Percentiles rank a stretch among this genome's conserved stretches.
These are phyloP conservation scores for Isatis lusitanica DNA, from an alignment of 441 rosid genomes.

Conservation along the genomic window DNA sequence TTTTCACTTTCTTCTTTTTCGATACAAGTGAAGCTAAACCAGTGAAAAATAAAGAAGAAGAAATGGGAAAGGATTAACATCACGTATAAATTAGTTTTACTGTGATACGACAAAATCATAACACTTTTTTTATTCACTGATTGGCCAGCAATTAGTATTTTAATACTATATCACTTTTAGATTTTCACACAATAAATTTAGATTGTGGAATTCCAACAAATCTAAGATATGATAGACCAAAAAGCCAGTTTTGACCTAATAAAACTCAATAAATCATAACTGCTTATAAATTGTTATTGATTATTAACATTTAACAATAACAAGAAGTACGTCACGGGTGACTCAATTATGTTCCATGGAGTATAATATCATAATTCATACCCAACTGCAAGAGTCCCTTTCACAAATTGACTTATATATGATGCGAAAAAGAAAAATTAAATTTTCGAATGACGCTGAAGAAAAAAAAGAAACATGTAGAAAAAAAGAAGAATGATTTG, in stretches of 20 bases:
- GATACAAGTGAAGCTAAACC: slow-evolving; percentile 17
- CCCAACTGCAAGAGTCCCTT: slow-evolving; percentile 11
- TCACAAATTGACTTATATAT: slow-evolving; percentile 12
- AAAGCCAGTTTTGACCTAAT: not conserved
- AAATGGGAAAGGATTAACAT: not conserved
- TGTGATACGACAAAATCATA: slow-evolving; percentile 3
- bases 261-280: not conserved
- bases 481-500: not conserved
- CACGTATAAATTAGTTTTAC: not conserved
- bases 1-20: slow-evolving; percentile 34
- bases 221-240: not conserved
- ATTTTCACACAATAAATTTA: not conserved
- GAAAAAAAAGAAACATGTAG: not conserved
- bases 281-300: not conserved
- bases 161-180: not conserved
- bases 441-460: not conserved
- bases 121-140: not conserved
- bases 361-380: slow-evolving; percentile 22
- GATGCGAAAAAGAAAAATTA: not conserved
- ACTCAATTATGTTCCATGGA: slow-evolving; percentile 12
- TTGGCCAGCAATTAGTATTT: not conserved
- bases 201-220: not conserved
- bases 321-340: not conserved
- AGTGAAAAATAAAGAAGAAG: not conserved
- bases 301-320: not conserved